Percentiles rank a stretch among this genome's conserved stretches.
These are phyloP conservation scores for Aspergillus udagawae DNA, from an alignment of 2,329 filamentous ascomycete species.

Conservation along the genomic window DNA sequence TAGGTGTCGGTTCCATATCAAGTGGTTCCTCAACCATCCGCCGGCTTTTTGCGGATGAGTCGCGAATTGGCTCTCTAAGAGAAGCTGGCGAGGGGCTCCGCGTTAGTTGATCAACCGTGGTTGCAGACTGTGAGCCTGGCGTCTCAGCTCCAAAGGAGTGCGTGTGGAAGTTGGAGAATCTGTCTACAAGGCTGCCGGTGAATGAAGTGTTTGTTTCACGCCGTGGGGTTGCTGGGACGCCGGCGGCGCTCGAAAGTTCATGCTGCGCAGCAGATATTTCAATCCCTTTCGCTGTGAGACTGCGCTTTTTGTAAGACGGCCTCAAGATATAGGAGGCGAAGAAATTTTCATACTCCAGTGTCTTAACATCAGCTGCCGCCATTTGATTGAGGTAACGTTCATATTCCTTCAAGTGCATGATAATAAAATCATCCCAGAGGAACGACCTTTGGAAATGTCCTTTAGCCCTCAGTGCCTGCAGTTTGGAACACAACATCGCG, in stretches of 20 bases:
- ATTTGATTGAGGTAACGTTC: slow-evolving; percentile 29
- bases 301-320: slow-evolving; percentile 35
- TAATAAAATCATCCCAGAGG: slow-evolving; percentile 47
- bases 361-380: slow-evolving; percentile 20
- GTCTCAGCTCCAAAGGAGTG: slow-evolving; percentile 15
- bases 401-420: slow-evolving; percentile 37
- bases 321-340: slow-evolving; percentile 31
- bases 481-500: slow-evolving; percentile 31
- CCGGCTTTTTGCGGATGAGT: background rate
- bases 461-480: slow-evolving; percentile 28
- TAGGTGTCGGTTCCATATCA: background rate
- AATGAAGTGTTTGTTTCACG: slow-evolving; percentile 16
- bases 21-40: background rate
- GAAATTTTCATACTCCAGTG: slow-evolving; percentile 36
- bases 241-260: slow-evolving; percentile 1
- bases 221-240: background rate
- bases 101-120: slow-evolving; percentile 12
- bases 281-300: slow-evolving; percentile 30
- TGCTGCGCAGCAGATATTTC: slow-evolving; percentile 26
- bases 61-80: background rate
- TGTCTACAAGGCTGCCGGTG: slow-evolving; percentile 23
- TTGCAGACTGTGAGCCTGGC: slow-evolving; percentile 5
- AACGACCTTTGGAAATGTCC: slow-evolving; percentile 32
- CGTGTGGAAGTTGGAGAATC: slow-evolving; percentile 21
- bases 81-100: slow-evolving; percentile 5